These are phyloP conservation scores for Solanum tarapatanum DNA, from an alignment of 257 asterid species.

Conservation along the genomic window DNA sequence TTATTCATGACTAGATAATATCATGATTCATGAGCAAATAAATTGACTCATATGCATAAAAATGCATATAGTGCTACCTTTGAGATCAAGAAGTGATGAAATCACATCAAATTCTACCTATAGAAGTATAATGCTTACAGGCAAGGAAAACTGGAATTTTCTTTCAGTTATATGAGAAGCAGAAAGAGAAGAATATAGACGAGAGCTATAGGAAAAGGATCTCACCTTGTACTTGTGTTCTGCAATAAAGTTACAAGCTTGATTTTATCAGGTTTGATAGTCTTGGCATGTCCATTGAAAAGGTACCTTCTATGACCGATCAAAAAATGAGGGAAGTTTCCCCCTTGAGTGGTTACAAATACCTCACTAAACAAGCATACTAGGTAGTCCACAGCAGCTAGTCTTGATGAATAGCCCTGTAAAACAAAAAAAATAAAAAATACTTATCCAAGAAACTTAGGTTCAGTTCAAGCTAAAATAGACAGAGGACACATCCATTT, in stretches of 20 bases:
- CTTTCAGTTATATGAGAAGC: not conserved
- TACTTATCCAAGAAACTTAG: not conserved
- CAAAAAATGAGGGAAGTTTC: slow-evolving; percentile 87
- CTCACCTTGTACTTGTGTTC: slow-evolving; percentile 57
- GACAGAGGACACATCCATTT: not conserved
- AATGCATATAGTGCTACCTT: not conserved
- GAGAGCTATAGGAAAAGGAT: not conserved
- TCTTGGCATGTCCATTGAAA: slow-evolving; percentile 75
- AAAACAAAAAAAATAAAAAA: not conserved
- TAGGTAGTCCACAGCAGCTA: slow-evolving; percentile 83
- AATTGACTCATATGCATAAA: not conserved
- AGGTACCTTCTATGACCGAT: slow-evolving; percentile 81
- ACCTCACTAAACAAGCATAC: slow-evolving; percentile 80
- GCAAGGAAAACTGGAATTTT: not conserved
- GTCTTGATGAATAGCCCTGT: slow-evolving; percentile 67
- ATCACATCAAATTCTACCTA: not conserved
- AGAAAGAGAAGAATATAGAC: not conserved
- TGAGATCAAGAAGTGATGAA: not conserved
- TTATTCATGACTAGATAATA: not conserved
- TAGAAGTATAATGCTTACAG: not conserved
- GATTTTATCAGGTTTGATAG: slow-evolving; percentile 75
- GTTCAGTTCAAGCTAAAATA: not conserved
- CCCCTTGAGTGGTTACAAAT: slow-evolving; percentile 91
- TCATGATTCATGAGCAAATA: not conserved
- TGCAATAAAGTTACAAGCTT: slow-evolving; percentile 57